These are phyloP conservation scores for Cladosporium cucumerinum DNA, from an alignment of 2,329 filamentous ascomycete genomes.

Conservation along the genomic window DNA sequence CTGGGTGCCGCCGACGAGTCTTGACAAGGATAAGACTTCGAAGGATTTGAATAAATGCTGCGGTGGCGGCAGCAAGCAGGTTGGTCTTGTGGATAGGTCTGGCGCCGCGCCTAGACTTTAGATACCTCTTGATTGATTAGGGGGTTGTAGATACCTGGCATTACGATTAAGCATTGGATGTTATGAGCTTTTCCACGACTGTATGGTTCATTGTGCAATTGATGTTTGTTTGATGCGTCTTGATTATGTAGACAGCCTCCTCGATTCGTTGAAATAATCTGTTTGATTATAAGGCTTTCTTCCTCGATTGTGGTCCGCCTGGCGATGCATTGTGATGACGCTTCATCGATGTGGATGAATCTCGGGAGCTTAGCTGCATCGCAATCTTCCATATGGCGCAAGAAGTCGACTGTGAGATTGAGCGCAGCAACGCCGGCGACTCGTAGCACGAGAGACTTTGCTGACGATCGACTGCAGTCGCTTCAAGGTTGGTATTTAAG, in stretches of 20 bases:
- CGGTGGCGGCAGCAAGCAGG: neutral
- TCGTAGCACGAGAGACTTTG: neutral
- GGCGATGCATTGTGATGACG: neutral
- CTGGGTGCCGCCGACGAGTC: conserved; percentile 47
- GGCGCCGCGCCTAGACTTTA: conserved; percentile 8
- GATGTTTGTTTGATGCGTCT: neutral
- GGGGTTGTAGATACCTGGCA: neutral
- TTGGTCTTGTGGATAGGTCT: neutral
- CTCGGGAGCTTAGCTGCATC: neutral
- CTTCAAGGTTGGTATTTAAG: neutral
- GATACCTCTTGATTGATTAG: neutral
- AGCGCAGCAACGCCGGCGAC: neutral
- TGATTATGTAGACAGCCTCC: neutral
- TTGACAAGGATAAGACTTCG: conserved; percentile 9
- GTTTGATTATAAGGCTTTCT: neutral
- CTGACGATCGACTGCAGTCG: neutral
- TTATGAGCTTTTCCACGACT: neutral
- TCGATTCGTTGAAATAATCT: neutral
- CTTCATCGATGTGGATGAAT: neutral
- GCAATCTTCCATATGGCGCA: neutral
- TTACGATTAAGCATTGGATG: neutral
- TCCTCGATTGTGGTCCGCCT: neutral
- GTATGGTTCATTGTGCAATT: neutral
- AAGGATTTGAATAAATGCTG: conserved; percentile 15
- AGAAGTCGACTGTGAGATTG: neutral